Conservation (phyloP, 2,329 filamentous ascomycete species). For the Alternaria gansuensis region DNA sequence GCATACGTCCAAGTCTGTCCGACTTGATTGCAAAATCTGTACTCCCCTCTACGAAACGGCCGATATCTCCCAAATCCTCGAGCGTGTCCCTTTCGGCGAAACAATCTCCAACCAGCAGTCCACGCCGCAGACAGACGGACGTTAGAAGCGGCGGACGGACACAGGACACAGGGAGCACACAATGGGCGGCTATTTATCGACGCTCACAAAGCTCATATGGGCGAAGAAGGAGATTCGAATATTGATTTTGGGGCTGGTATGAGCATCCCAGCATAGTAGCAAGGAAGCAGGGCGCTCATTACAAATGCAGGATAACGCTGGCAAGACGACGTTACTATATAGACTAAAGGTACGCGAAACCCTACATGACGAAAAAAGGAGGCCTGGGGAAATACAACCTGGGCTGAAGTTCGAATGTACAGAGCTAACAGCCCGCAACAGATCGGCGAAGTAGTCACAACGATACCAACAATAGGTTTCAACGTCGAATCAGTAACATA, state of each 20-base stretch:
- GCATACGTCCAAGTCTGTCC: not conserved
- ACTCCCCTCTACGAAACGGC: not conserved
- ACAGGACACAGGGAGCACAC: slow-evolving; percentile 30
- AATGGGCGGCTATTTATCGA: slow-evolving; percentile 49
- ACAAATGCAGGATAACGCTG: slow-evolving; percentile 83
- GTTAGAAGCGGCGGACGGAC: slow-evolving; percentile 22
- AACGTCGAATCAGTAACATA: slow-evolving; percentile 99
- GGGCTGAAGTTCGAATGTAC: not conserved
- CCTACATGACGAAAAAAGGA: not conserved
- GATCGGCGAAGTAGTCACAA: slow-evolving; percentile 99
- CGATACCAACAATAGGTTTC: slow-evolving; percentile 98
- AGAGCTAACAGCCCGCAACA: slow-evolving; percentile 51
- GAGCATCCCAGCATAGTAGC: slow-evolving; percentile 41
- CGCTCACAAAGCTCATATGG: slow-evolving; percentile 62
- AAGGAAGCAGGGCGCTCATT: slow-evolving; percentile 30
- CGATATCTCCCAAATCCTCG: not conserved
- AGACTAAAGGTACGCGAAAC: slow-evolving; percentile 79
- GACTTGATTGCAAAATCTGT: not conserved
- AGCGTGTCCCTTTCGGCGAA: not conserved
- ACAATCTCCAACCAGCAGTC: slow-evolving; percentile 18
- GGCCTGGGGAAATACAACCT: not conserved
- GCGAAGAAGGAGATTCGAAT: slow-evolving; percentile 98
- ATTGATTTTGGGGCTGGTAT: slow-evolving; percentile 89
- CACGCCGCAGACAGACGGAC: slow-evolving; percentile 25
- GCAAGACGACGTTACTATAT: slow-evolving; percentile 97